A percentile compares a stretch with the other conserved stretches of the same genome.
Evolutionary conservation across 306 rosid species (phyloP).

Genomic region (Gillenia trifoliata): DNA sequence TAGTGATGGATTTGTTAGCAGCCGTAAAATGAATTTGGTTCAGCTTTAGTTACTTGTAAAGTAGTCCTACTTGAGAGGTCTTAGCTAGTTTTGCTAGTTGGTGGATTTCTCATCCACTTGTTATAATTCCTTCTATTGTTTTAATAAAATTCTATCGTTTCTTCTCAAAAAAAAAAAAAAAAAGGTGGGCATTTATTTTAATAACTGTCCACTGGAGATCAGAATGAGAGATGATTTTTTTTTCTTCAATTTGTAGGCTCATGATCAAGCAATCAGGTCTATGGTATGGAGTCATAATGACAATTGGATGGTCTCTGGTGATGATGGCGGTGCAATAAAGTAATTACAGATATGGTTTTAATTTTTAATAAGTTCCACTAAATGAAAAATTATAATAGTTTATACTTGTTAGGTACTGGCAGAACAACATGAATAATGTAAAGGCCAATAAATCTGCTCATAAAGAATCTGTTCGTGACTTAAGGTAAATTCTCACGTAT

Average conservation of each 20-base stretch:
- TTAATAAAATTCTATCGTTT: background rate
- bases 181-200: background rate
- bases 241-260: conserved; percentile 54
- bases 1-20: background rate
- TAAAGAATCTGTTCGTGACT: conserved; percentile 96
- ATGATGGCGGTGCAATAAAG: conserved; percentile 98
- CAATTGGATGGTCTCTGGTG: conserved; percentile 99
- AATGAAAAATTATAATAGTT: conserved; percentile 4
- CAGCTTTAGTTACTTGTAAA: background rate
- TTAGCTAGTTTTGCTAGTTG: background rate
- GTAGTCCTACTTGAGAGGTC: background rate
- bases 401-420: conserved; percentile 75
- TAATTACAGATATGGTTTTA: conserved; percentile 27
- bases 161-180: background rate
- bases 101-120: background rate
- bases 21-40: background rate
- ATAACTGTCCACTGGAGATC: background rate
- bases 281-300: conserved; percentile 99
- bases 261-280: conserved; percentile 97
- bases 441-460: conserved; percentile 97
- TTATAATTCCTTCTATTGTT: background rate
- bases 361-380: conserved; percentile 2
- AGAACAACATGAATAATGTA: conserved; percentile 97
- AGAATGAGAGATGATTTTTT: conserved; percentile 13
- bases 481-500: conserved; percentile 46